phyloP scores from a whole-genome alignment of 257 asterid species.

The Solanum commersonii region DNA sequence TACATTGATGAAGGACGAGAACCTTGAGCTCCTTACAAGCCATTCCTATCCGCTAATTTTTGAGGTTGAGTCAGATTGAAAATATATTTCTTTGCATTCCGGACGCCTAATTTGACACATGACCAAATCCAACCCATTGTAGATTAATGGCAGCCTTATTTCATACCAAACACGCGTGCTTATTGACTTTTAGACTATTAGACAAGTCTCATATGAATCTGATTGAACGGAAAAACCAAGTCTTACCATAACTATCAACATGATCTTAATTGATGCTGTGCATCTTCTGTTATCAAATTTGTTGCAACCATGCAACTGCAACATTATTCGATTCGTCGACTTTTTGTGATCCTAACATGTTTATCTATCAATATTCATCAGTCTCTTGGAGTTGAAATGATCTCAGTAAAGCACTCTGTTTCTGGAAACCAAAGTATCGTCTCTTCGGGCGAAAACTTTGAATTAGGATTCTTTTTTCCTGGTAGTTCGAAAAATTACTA shows the following conservation, averaged over 20 bases:
- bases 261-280: not conserved
- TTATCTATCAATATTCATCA: not conserved
- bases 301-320: not conserved
- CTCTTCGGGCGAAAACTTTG: slow-evolving; percentile 1
- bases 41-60: too few relatives aligned
- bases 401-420: slow-evolving; percentile 1
- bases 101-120: not conserved
- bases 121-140: not conserved
- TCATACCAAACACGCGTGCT: not conserved
- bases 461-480: slow-evolving; percentile 2
- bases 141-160: not conserved
- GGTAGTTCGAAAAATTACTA: not conserved
- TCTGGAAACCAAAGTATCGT: not conserved
- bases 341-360: not conserved
- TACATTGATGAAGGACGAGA: not conserved
- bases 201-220: not conserved
- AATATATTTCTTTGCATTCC: not conserved
- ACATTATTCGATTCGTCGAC: not conserved
- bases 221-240: not conserved
- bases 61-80: not conserved
- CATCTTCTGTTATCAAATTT: not conserved
- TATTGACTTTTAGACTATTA: not conserved
- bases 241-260: not conserved
- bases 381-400: slow-evolving; percentile 5
- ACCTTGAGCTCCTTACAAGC: not conserved